A percentile compares a stretch with the other conserved stretches of the same genome.
phyloP scores from a whole-genome alignment of 1,284 basidiomycete genomes.

The Melampsora larici-populina region DNA sequence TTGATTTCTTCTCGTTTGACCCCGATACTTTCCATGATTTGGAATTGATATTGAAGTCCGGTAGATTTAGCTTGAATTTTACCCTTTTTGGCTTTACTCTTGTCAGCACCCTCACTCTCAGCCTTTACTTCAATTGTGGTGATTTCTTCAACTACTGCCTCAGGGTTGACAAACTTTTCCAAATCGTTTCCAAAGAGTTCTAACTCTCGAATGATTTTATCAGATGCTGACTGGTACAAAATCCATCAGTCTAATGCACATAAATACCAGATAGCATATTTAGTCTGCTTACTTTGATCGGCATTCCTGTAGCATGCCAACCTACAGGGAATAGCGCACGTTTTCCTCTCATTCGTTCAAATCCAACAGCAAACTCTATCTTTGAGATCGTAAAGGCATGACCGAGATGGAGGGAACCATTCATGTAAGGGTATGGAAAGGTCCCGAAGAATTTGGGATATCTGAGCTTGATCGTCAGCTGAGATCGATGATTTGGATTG shows the following conservation, averaged over 20 bases:
- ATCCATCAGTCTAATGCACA: constrained; percentile 44
- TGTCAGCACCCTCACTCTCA: constrained; percentile 49
- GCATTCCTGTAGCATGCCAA: constrained; percentile 96
- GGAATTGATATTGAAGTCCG: constrained; percentile 94
- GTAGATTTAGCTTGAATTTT: constrained; percentile 91
- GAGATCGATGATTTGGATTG: not conserved
- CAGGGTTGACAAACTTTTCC: constrained; percentile 57
- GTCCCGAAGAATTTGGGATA: constrained; percentile 42
- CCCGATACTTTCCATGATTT: constrained; percentile 78
- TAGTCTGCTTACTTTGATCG: constrained; percentile 75
- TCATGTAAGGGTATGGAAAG: constrained; percentile 71
- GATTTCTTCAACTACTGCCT: constrained; percentile 25
- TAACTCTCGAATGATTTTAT: constrained; percentile 97
- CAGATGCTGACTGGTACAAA: constrained; percentile 64
- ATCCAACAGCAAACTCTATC: constrained; percentile 94
- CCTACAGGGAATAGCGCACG: constrained; percentile 91
- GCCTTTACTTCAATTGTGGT: constrained; percentile 45
- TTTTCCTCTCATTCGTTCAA: constrained; percentile 92
- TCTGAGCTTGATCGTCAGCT: constrained; percentile 9
- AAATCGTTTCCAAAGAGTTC: constrained; percentile 92
- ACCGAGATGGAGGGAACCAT: constrained; percentile 92
- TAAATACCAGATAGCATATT: not conserved
- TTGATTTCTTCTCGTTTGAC: constrained; percentile 87
- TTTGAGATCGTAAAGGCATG: constrained; percentile 99
- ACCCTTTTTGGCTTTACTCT: constrained; percentile 84